phyloP scores from a whole-genome alignment of 805 yeast species.

The Kodamaea jinghongensis region DNA sequence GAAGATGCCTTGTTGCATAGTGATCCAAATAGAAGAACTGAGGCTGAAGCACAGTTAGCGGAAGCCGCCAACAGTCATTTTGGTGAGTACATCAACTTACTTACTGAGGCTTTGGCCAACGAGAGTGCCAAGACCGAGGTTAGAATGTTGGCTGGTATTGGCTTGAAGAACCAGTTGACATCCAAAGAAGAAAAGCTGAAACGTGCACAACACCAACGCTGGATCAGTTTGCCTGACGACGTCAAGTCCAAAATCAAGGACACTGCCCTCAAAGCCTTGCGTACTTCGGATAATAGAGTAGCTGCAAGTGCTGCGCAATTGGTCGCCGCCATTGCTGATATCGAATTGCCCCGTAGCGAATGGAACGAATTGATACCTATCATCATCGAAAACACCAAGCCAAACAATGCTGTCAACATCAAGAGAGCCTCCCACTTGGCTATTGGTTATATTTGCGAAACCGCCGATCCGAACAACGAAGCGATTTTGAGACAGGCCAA shows the following conservation, averaged over 20 bases:
- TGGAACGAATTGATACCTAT: slow-evolving; percentile 87
- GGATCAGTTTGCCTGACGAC: slow-evolving; percentile 60
- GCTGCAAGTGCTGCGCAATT: slow-evolving; percentile 89
- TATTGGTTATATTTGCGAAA: slow-evolving; percentile 94
- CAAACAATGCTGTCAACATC: slow-evolving; percentile 71
- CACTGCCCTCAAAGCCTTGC: slow-evolving; percentile 54
- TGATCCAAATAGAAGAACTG: slow-evolving; percentile 62
- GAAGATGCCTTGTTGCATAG: slow-evolving; percentile 76
- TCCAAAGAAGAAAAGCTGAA: slow-evolving; percentile 71
- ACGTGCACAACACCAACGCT: slow-evolving; percentile 61
- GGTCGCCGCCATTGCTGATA: slow-evolving; percentile 95
- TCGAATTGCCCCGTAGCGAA: slow-evolving; percentile 81
- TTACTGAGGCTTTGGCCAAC: slow-evolving; percentile 70
- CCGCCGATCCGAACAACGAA: slow-evolving; percentile 79
- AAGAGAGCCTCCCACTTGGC: slow-evolving; percentile 86
- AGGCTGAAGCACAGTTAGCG: slow-evolving; percentile 76
- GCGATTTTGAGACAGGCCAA: slow-evolving; percentile 81
- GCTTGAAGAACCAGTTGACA: slow-evolving; percentile 81
- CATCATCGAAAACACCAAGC: slow-evolving; percentile 82
- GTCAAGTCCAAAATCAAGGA: slow-evolving; percentile 65
- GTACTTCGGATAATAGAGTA: slow-evolving; percentile 69
- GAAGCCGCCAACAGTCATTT: slow-evolving; percentile 73
- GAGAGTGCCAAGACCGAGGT: slow-evolving; percentile 69
- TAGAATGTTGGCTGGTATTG: slow-evolving; percentile 86
- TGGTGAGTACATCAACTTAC: slow-evolving; percentile 65